Evolutionary conservation across 345 rosid genomes (phyloP), one percentile per base, ranked within the genome.

Genomic region (Excoecaria agallocha): DNA sequence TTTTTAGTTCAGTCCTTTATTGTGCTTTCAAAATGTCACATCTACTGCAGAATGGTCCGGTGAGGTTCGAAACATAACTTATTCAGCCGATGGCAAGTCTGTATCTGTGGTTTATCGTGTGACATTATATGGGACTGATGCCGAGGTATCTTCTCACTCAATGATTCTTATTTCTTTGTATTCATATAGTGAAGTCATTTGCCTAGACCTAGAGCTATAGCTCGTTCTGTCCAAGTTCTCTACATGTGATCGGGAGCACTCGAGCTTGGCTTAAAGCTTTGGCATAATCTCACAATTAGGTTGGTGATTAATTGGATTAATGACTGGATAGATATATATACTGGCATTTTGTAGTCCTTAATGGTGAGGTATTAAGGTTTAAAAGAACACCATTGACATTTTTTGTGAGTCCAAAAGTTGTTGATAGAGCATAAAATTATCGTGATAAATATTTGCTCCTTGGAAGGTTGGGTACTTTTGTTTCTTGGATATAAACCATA

Each of bases 51-150:
- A 90, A 67, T 90, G 97, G 96, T 92, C 97, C 37, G 97, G 97
- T 66, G 97, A 90, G 81, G 93, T 90, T 80, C 89, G 93, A 55
- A 88, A 78, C 74, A 81, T 90, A 41, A 86, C 87, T 35, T 92
- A 92, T 80, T 90, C 97, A 48, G 84, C 93, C 19, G 90, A 92
- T 81, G 93, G 89, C 49, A 90, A 89, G 77, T 79, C 91, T 38
- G 94, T 92, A 8, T 85, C 96, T 68, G 96, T 92, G 19, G 87
- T 87, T 75, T 92, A 90, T 81, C 94, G 96, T 0, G 94, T 92
- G 20, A 90, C 96, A 15, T 81, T 92, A 25, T 85, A 86, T 52
- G 97, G 97, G 75, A 90, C 94, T 17, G 96, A 92, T 83, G 96
- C 97, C 78, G 97, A 90, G 97, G 97, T 89, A 78, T 16, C 25